Conservation (phyloP, 164 flowering plant genomes). For the Dillenia suffruticosa region DNA sequence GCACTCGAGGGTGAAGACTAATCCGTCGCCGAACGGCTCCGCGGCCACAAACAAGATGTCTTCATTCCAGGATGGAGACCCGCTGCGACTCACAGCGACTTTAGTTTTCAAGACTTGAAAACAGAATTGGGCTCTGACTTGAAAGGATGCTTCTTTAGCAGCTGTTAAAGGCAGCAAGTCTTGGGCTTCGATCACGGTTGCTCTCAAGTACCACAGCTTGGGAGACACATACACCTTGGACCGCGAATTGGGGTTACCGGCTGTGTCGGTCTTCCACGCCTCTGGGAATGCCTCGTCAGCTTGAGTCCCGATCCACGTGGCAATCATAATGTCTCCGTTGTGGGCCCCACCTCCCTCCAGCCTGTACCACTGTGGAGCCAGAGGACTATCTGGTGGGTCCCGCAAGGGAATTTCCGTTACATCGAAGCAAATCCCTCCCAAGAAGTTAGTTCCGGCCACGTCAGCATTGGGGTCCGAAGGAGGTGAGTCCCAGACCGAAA, state of each 20-base stretch:
- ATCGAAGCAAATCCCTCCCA: constrained; percentile 85
- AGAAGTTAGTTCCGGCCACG: constrained; percentile 32
- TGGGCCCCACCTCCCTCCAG: constrained; percentile 71
- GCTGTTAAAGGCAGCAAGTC: constrained; percentile 39
- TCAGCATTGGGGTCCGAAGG: constrained; percentile 12
- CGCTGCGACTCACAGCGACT: constrained; percentile 32
- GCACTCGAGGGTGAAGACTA: constrained; percentile 41
- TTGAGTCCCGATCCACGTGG: constrained; percentile 92
- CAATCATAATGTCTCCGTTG: constrained; percentile 75
- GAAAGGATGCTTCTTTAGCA: constrained; percentile 38
- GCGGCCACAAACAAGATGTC: constrained; percentile 81
- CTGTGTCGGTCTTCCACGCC: constrained; percentile 78
- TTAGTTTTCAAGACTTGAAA: constrained; percentile 67
- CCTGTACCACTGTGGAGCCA: constrained; percentile 96
- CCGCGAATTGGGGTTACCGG: constrained; percentile 31
- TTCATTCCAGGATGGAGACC: constrained; percentile 77
- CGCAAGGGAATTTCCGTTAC: constrained; percentile 64
- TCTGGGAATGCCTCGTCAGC: constrained; percentile 89
- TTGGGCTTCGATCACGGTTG: constrained; percentile 77
- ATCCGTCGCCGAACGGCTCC: constrained; percentile 72
- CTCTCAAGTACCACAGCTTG: constrained; percentile 80
- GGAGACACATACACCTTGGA: constrained; percentile 82
- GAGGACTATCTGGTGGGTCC: constrained; percentile 88
- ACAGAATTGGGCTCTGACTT: constrained; percentile 59
- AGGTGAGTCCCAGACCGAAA: constrained; percentile 60